Evolutionary conservation across 2,329 filamentous ascomycete species (phyloP).

Genomic region (Fusarium sp.): DNA sequence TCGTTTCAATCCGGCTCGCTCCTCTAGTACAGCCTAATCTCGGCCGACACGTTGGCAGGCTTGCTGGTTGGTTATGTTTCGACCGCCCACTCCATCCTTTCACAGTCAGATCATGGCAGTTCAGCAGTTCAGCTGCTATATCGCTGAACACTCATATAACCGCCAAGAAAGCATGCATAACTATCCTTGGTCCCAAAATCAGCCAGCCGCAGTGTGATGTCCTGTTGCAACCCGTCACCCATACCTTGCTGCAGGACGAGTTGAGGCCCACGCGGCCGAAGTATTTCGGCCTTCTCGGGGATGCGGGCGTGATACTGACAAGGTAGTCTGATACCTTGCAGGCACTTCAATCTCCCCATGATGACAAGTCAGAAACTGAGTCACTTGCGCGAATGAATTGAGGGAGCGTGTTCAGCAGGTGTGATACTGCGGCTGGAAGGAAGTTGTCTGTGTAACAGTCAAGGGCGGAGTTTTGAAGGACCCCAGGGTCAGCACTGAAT

Average conservation of each 20-base stretch:
- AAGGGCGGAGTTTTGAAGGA: neutral
- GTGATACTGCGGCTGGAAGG: neutral
- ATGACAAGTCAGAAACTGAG: constrained; percentile 1
- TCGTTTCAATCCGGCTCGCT: constrained; percentile 6
- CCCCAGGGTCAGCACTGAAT: constrained; percentile 1
- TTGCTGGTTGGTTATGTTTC: constrained; percentile 8
- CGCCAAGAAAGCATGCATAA: neutral
- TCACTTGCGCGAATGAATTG: neutral
- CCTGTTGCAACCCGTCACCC: neutral
- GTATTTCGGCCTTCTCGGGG: constrained; percentile 4
- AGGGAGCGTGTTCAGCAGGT: neutral
- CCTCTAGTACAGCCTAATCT: neutral
- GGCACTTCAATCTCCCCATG: neutral
- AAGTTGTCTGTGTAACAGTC: neutral
- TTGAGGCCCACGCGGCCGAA: constrained; percentile 9
- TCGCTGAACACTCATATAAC: neutral
- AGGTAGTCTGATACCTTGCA: constrained; percentile 5
- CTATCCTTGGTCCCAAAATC: neutral
- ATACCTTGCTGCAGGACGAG: neutral
- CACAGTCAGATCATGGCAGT: constrained; percentile 2
- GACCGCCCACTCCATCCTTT: neutral
- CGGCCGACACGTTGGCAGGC: neutral
- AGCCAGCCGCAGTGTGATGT: neutral
- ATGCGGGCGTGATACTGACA: neutral
- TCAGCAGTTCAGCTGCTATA: neutral